A percentile compares a stretch with the other conserved stretches of the same genome.
These are phyloP conservation scores for Aspergillus biplanus DNA, from an alignment of 495 filamentous ascomycete species.

Conservation along the genomic window DNA sequence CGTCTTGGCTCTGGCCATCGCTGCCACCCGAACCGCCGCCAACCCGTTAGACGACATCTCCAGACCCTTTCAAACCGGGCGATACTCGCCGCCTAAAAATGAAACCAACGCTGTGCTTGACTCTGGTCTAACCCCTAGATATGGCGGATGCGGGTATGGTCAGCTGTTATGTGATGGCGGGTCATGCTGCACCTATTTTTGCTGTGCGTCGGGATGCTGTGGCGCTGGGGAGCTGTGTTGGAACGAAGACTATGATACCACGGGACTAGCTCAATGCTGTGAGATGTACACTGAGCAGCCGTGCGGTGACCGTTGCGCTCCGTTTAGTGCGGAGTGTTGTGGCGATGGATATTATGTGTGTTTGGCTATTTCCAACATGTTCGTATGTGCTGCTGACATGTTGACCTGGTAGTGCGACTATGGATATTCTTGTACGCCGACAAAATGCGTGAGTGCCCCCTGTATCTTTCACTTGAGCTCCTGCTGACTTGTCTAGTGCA, in stretches of 20 bases:
- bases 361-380: background rate
- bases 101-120: background rate
- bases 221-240: background rate
- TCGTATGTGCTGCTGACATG: background rate
- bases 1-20: background rate
- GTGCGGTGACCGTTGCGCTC: background rate
- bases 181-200: background rate
- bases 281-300: slow-evolving; percentile 1
- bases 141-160: background rate
- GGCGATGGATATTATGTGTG: background rate
- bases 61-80: background rate
- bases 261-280: background rate
- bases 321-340: background rate
- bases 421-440: background rate
- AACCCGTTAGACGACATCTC: background rate
- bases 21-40: background rate
- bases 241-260: background rate
- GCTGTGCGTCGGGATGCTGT: slow-evolving; percentile 1
- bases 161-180: background rate
- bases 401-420: background rate
- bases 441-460: background rate
- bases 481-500: background rate
- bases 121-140: background rate
- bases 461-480: background rate
- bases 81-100: background rate